Base-by-base conservation (phyloP, 2,329 filamentous ascomycete species). In the Aureobasidium sp. region DNA sequence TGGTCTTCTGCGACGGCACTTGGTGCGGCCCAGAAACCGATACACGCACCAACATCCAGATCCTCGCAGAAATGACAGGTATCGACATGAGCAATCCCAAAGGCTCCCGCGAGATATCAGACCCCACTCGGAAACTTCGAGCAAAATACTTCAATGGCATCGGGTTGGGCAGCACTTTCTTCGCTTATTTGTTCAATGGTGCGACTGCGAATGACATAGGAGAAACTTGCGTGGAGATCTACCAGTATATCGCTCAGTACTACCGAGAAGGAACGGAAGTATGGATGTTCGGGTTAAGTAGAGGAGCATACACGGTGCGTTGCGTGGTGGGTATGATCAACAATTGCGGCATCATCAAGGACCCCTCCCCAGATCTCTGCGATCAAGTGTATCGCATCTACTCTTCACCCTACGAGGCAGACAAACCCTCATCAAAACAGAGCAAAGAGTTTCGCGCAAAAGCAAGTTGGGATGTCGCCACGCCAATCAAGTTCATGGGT, bases 231-330 rank as follows among this genome's bases (percentile, higher is more conserved):
- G 60, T 65, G 5, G 57, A 60, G 19, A 64, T 66, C 2, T 69
- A 69, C 59, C 60, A 61, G 10, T 69, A 64, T 57, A 68, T 69
- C 21, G 67, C 67, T 0, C 60, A 68, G 19, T 55, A 68, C 51
- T 69, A 62, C 47, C 63, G 25, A 12, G 29, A 41, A 35, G 53
- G 53, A 12, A 38, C 44, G 55, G 69, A 74, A 54, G 55, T 73
- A 1, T 72, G 67, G 61, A 56, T 74, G 6, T 72, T 67, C 35
- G 71, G 70, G 8, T 70, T 70, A 55, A 68, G 68, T 27, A 64
- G 69, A 38, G 71, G 71, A 14, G 69, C 70, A 1, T 72, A 64
- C 60, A 65, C 71, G 5, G 66, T 70, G 4, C 63, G 70, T 3
- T 68, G 68, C 5, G 69, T 73, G 1, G 66, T 69, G 16, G 68